Conservation (phyloP, 2,329 filamentous ascomycete species). For the Colletotrichum caudatum region DNA sequence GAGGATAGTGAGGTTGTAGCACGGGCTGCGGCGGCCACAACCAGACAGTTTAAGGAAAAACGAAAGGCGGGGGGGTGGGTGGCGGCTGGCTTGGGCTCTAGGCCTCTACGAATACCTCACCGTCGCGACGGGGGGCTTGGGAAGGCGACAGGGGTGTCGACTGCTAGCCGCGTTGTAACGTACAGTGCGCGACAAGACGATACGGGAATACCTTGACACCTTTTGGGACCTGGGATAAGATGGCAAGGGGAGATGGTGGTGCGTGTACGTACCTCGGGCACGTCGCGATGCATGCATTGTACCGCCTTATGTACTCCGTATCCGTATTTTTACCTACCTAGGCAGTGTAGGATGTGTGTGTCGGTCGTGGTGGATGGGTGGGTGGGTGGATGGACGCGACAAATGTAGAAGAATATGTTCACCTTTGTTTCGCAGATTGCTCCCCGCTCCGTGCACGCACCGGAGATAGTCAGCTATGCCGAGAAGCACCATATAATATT, state of each 20-base stretch:
- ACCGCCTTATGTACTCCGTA: neutral
- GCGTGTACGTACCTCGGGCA: neutral
- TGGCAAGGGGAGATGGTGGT: constrained; percentile 1
- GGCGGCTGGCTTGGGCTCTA: constrained; percentile 42
- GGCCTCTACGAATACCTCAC: constrained; percentile 26
- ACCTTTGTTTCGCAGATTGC: neutral
- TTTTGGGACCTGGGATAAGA: constrained; percentile 9
- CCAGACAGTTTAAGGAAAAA: constrained; percentile 55
- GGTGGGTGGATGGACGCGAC: neutral
- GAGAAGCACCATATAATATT: neutral
- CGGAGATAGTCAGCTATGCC: neutral
- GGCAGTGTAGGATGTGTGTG: neutral
- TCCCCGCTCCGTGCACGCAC: neutral
- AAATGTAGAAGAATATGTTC: neutral
- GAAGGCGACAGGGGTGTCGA: constrained; percentile 32
- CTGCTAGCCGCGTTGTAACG: constrained; percentile 37
- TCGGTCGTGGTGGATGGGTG: neutral
- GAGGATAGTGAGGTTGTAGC: constrained; percentile 64
- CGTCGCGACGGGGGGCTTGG: constrained; percentile 36
- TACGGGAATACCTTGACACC: constrained; percentile 30
- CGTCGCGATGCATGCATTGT: neutral
- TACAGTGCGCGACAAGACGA: constrained; percentile 32
- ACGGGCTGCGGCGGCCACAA: constrained; percentile 58
- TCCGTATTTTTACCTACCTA: neutral
- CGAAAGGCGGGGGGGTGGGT: constrained; percentile 45